These are phyloP conservation scores for Parietaria judaica DNA, from an alignment of 306 rosid genomes.

Conservation along the genomic window DNA sequence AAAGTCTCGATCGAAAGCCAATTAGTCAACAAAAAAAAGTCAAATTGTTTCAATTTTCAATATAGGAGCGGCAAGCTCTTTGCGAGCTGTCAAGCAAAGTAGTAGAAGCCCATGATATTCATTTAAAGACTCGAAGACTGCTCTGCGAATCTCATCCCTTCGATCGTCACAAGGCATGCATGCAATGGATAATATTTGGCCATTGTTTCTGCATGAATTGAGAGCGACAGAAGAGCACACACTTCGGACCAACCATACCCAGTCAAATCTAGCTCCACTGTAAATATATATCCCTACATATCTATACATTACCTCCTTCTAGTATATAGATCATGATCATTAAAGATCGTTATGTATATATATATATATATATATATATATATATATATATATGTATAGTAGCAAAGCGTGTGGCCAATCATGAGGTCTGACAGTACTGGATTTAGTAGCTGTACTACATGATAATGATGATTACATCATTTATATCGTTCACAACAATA, in stretches of 20 bases:
- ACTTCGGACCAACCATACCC: neutral
- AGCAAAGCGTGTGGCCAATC: conserved; percentile 21
- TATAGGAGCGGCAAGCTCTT: too few species aligned
- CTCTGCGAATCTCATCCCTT: neutral
- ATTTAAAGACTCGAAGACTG: conserved; percentile 3
- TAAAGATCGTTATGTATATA: too few species aligned
- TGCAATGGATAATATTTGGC: neutral
- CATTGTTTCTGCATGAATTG: conserved; percentile 1
- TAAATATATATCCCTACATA: too few species aligned
- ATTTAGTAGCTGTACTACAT: conserved; percentile 26
- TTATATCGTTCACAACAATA: neutral
- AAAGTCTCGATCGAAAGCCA: too few species aligned
- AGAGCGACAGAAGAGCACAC: conserved; percentile 14
- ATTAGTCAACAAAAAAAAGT: too few species aligned
- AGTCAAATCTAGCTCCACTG: neutral
- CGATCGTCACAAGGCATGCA: conserved; percentile 4
- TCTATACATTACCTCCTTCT: too few species aligned
- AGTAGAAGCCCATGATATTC: neutral
- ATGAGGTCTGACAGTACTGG: conserved; percentile 19
- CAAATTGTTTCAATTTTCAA: too few species aligned
- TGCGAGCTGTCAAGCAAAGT: conserved; percentile 7
- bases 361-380: too few species aligned
- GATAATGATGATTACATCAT: neutral
- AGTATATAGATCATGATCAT: too few species aligned
- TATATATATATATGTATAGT: too few species aligned